These are phyloP conservation scores for Aspergillus sp. DNA, from an alignment of 2,329 filamentous ascomycete genomes.

Conservation along the genomic window DNA sequence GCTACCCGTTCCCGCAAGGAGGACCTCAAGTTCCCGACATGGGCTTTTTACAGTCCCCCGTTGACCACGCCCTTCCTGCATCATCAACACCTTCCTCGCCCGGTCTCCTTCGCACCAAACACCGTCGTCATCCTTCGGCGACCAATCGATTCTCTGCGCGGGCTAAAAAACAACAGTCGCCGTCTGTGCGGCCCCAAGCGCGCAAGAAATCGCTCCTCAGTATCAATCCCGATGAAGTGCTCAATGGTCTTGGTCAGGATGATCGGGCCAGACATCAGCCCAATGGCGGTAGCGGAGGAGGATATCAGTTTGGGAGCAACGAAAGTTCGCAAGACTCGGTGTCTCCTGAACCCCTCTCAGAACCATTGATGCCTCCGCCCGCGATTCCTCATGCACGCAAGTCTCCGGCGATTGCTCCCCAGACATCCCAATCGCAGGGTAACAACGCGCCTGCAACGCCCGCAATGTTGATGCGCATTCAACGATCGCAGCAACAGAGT, in stretches of 20 bases:
- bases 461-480: slow-evolving; percentile 77
- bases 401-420: slow-evolving; percentile 34
- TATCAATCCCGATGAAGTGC: slow-evolving; percentile 28
- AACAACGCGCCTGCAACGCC: slow-evolving; percentile 65
- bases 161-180: slow-evolving; percentile 38
- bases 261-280: slow-evolving; percentile 21
- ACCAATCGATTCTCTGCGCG: slow-evolving; percentile 27
- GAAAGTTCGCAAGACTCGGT: slow-evolving; percentile 44
- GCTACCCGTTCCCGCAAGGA: slow-evolving; percentile 26
- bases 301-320: slow-evolving; percentile 31
- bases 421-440: slow-evolving; percentile 20
- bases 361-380: slow-evolving; percentile 45
- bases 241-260: slow-evolving; percentile 32
- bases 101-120: slow-evolving; percentile 28
- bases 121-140: slow-evolving; percentile 32
- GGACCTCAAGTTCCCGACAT: slow-evolving; percentile 30
- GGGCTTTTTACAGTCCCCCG: slow-evolving; percentile 35
- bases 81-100: slow-evolving; percentile 28
- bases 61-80: slow-evolving; percentile 31
- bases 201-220: slow-evolving; percentile 28
- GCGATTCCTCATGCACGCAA: slow-evolving; percentile 37
- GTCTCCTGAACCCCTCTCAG: slow-evolving; percentile 45
- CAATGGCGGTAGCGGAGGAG: slow-evolving; percentile 18
- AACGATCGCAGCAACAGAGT: slow-evolving; percentile 37
- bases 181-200: slow-evolving; percentile 36